These are phyloP conservation scores for Cucumis cinereus DNA, from an alignment of 306 rosid species.

Conservation along the genomic window DNA sequence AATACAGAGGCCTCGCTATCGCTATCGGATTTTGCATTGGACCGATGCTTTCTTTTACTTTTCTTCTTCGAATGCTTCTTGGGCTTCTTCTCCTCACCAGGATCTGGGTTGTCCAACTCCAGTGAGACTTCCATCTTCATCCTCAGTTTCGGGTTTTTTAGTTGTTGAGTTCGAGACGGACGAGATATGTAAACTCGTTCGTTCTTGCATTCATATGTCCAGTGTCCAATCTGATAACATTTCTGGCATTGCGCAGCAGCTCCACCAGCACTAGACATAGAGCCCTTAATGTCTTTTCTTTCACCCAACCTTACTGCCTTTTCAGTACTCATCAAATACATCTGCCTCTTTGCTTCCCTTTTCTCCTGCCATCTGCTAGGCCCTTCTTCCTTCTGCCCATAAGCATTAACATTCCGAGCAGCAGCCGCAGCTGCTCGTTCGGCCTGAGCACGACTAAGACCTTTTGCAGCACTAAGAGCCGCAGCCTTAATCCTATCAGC, in stretches of 20 bases:
- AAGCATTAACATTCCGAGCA: slow-evolving; percentile 90
- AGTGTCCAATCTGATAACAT: slow-evolving; percentile 79
- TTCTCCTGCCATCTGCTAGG: slow-evolving; percentile 99
- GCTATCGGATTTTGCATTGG: slow-evolving; percentile 45
- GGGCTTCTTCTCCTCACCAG: slow-evolving; percentile 33
- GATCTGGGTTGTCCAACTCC: slow-evolving; percentile 44
- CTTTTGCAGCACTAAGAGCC: slow-evolving; percentile 83
- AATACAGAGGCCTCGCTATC: slow-evolving; percentile 90
- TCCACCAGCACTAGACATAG: slow-evolving; percentile 33
- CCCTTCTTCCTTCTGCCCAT: slow-evolving; percentile 99
- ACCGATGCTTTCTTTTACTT: slow-evolving; percentile 63
- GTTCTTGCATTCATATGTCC: slow-evolving; percentile 96
- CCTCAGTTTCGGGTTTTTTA: slow-evolving; percentile 84
- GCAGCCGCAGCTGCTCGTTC: slow-evolving; percentile 94
- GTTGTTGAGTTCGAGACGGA: slow-evolving; percentile 88
- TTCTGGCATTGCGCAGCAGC: slow-evolving; percentile 76
- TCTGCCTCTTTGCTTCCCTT: slow-evolving; percentile 94
- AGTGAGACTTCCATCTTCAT: slow-evolving; percentile 28
- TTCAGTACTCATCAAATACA: slow-evolving; percentile 98
- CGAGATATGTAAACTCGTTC: slow-evolving; percentile 88
- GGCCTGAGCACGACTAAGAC: slow-evolving; percentile 96
- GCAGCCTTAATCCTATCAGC: slow-evolving; percentile 97
- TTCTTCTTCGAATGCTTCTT: slow-evolving; percentile 38
- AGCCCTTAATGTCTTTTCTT: slow-evolving; percentile 60
- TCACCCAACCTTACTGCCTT: slow-evolving; percentile 92